Evolutionary conservation across 1,284 basidiomycete species (phyloP).

Genomic region (Serendipita sp.): DNA sequence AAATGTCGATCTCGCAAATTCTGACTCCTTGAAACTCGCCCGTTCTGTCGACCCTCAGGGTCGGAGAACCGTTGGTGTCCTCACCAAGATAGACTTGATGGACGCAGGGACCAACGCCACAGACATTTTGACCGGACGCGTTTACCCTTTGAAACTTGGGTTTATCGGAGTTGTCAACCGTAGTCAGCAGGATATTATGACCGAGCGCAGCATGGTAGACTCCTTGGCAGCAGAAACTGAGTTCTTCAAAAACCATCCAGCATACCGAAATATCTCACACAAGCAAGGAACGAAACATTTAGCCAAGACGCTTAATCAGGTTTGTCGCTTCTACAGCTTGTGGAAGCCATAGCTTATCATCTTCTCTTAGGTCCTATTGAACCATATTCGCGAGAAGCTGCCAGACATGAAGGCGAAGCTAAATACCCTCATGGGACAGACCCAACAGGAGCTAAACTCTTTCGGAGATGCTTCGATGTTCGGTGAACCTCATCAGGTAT

Average conservation of each 20-base stretch:
- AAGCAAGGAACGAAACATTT: slow-evolving; percentile 94
- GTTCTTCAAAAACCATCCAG: slow-evolving; percentile 82
- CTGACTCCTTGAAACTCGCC: slow-evolving; percentile 92
- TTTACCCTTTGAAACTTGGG: slow-evolving; percentile 94
- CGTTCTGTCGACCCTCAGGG: slow-evolving; percentile 92
- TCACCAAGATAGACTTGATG: slow-evolving; percentile 98
- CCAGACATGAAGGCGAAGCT: slow-evolving; percentile 99
- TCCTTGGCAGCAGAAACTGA: slow-evolving; percentile 79
- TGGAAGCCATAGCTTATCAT: neutral
- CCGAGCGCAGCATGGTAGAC: slow-evolving; percentile 73
- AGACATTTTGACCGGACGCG: slow-evolving; percentile 89
- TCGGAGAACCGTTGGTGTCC: slow-evolving; percentile 85
- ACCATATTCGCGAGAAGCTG: slow-evolving; percentile 95
- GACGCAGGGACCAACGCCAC: slow-evolving; percentile 95
- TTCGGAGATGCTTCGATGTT: slow-evolving; percentile 91
- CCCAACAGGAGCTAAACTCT: slow-evolving; percentile 92
- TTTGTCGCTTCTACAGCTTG: slow-evolving; percentile 22
- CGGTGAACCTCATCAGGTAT: slow-evolving; percentile 75
- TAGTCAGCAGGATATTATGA: slow-evolving; percentile 94
- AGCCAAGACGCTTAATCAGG: slow-evolving; percentile 88
- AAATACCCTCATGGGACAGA: slow-evolving; percentile 97
- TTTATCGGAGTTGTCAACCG: slow-evolving; percentile 97
- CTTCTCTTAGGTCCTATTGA: slow-evolving; percentile 67
- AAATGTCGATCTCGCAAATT: slow-evolving; percentile 97
- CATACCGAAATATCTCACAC: slow-evolving; percentile 92